A percentile compares a stretch with the other conserved stretches of the same genome.
Evolutionary conservation across 2,329 filamentous ascomycete species (phyloP).

Genomic region (Trichoderma atrobrunneum): DNA sequence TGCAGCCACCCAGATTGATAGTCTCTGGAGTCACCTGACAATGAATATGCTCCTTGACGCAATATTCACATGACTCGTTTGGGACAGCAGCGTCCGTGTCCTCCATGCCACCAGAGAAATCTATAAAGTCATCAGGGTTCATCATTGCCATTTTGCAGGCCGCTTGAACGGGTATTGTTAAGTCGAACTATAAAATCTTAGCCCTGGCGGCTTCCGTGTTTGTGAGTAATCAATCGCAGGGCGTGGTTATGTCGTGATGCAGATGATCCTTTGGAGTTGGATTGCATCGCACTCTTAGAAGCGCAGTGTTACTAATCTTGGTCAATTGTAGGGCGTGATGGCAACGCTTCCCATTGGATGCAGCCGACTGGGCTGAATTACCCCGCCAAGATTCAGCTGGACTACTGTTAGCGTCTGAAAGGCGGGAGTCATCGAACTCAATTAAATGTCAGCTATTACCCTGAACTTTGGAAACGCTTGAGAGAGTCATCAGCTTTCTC

Average conservation of each 20-base stretch:
- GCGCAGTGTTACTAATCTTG: not conserved
- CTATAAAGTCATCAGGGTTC: not conserved
- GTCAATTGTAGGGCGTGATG: constrained; percentile 1
- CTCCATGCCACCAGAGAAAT: not conserved
- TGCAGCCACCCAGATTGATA: not conserved
- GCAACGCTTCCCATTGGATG: not conserved
- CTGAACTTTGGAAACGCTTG: not conserved
- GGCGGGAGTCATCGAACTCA: not conserved
- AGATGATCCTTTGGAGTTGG: not conserved
- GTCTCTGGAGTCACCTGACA: not conserved
- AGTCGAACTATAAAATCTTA: not conserved
- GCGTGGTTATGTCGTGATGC: not conserved
- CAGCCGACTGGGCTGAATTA: not conserved
- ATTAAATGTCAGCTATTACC: not conserved
- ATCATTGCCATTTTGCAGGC: not conserved
- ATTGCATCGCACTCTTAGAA: not conserved
- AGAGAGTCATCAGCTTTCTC: not conserved
- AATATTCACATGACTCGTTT: not conserved
- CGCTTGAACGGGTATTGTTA: not conserved
- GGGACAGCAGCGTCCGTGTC: not conserved
- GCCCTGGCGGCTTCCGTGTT: not conserved
- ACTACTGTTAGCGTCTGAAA: not conserved
- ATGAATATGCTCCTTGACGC: not conserved
- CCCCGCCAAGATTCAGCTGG: not conserved
- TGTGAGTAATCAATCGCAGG: not conserved